Evolutionary conservation across 2,329 filamentous ascomycete species (phyloP), one percentile per base, ranked within the genome.

Genomic region (Alternaria sp.): DNA sequence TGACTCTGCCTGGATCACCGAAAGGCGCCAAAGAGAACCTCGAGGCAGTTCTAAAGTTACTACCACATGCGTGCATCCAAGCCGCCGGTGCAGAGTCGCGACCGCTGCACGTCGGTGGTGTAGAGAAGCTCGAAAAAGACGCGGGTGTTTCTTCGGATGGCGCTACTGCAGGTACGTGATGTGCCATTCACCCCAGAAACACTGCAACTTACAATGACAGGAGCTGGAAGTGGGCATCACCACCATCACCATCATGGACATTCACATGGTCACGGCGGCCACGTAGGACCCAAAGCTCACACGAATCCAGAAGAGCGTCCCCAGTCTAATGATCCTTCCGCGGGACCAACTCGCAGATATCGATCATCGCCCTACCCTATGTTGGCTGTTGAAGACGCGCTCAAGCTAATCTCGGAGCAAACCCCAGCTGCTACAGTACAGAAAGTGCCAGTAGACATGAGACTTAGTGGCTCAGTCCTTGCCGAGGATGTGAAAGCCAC

Each of bases 21-120:
- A 98, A 98, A 79, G 96, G 94, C 1, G 96, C 96, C 9, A 92
- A 89, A 74, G 96, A 99, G 82, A 99, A 98, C 75, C 86, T 99
- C 0, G 89, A 96, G 74, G 90, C 94, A 2, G 85, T 99, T 7
- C 83, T 99, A 65, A 96, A 93, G 76, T 89, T 95, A n/a, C 82
- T 99, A 6, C 94, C 95, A 0, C 96, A 99, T 81, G 96, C 96
- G n/a, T 99, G 96, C 70, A 83, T 92, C 8, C 95, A 98, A 82
- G 92, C 93, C 26, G 89, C 91, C 0, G 96, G 95, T 1, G 89
- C 88, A 13, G 89, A 97, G 74, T 98, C 96, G 0, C 87, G 96
- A 69, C 79, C 83, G 1, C 81, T 97, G 6, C 96, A 99, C 78
- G 84, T 85, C 0, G 93, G 93, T 2, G 95, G 96, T 1, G 84